phyloP scores from a whole-genome alignment of 1,284 basidiomycete species.

The Rhodotorula sp. region DNA sequence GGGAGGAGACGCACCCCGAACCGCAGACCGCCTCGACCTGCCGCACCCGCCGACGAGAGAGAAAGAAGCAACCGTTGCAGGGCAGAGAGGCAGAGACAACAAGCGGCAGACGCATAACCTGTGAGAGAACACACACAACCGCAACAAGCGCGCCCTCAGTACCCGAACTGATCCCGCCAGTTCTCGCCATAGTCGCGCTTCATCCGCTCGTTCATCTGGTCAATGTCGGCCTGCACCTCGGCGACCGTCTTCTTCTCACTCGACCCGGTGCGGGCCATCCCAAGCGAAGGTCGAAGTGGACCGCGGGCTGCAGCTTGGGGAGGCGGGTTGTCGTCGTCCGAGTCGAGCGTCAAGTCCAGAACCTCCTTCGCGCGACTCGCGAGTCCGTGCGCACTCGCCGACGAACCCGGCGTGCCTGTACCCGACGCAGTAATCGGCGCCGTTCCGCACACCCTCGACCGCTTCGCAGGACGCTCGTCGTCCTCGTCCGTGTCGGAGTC shows the following conservation, averaged over 20 bases:
- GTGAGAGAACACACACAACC: too few species aligned
- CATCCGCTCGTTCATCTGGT: slow-evolving; percentile 18
- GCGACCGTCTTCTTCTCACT: slow-evolving; percentile 8
- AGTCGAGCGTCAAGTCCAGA: slow-evolving; percentile 67
- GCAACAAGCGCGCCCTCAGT: too few species aligned
- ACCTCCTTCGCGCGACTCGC: slow-evolving; percentile 49
- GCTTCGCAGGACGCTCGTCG: slow-evolving; percentile 67
- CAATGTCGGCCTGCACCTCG: slow-evolving; percentile 17
- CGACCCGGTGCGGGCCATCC: slow-evolving; percentile 1
- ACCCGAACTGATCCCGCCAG: too few species aligned
- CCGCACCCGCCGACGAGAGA: too few species aligned
- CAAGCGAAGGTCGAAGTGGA: not conserved
- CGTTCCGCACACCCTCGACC: slow-evolving; percentile 67
- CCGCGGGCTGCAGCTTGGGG: not conserved
- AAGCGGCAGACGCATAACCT: too few species aligned
- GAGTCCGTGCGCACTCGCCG: slow-evolving; percentile 6
- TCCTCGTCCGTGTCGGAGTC: slow-evolving; percentile 61
- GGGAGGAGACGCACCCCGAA: too few species aligned
- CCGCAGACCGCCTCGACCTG: too few species aligned
- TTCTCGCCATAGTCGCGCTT: slow-evolving; percentile 4
- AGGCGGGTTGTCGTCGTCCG: slow-evolving; percentile 14
- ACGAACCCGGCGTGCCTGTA: slow-evolving; percentile 8
- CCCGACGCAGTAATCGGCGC: slow-evolving; percentile 47
- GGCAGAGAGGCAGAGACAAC: too few species aligned
- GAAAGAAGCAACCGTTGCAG: too few species aligned